A percentile compares a stretch with the other conserved stretches of the same genome.
phyloP scores from a whole-genome alignment of 1,284 basidiomycete genomes.

The Microbotryum silenes-acaulis region DNA sequence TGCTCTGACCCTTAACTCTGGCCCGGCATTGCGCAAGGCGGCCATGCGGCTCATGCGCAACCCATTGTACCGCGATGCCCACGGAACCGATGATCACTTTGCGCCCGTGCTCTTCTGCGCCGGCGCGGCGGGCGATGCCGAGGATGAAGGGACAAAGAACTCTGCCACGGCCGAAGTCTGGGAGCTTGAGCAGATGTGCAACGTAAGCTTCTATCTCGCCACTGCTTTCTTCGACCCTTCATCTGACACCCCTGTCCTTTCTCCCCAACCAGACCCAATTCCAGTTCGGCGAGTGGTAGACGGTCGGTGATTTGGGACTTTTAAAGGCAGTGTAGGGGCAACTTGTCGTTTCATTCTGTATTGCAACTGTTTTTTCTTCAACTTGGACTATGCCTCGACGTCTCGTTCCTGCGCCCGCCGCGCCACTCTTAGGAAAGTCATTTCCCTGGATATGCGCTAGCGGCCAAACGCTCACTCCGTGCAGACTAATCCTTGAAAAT shows the following conservation, averaged over 20 bases:
- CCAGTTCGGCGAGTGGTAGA: constrained; percentile 22
- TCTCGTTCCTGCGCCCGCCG: too few species aligned
- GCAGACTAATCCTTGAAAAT: too few species aligned
- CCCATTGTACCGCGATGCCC: constrained; percentile 32
- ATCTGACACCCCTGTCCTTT: not conserved
- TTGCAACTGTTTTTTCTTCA: too few species aligned
- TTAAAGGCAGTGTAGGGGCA: too few species aligned
- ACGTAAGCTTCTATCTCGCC: not conserved
- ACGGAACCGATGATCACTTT: constrained; percentile 34
- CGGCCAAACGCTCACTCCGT: too few species aligned
- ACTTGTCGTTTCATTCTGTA: too few species aligned
- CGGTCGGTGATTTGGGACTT: too few species aligned
- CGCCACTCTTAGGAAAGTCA: too few species aligned
- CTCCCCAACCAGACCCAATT: constrained; percentile 7
- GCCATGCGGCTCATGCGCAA: constrained; percentile 33
- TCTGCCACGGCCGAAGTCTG: constrained; percentile 29
- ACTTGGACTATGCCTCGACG: too few species aligned
- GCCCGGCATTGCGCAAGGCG: constrained; percentile 28
- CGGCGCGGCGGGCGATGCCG: constrained; percentile 30
- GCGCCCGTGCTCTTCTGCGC: constrained; percentile 32
- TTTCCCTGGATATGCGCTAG: too few species aligned
- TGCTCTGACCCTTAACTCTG: constrained; percentile 30
- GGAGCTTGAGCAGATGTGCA: constrained; percentile 34
- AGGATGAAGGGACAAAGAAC: constrained; percentile 30
- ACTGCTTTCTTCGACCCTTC: too few species aligned